Percentiles rank a stretch among this genome's conserved stretches.
Conservation (phyloP, 148 eudicot species). For the Chenopodium suecicum region DNA sequence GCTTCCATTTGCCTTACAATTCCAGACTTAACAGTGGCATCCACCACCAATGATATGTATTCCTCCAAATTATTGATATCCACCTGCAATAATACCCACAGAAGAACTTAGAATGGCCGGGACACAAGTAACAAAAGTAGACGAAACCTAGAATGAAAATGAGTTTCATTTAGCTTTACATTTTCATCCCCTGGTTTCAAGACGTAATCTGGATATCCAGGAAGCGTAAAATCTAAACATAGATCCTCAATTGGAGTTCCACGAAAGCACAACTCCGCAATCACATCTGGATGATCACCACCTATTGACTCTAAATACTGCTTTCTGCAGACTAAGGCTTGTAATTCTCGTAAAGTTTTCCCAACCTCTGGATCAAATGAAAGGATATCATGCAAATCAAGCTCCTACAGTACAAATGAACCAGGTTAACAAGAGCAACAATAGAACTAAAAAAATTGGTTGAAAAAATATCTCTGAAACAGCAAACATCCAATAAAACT, state of each 20-base stretch:
- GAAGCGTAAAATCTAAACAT: constrained; percentile 90
- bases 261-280: constrained; percentile 60
- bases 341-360: constrained; percentile 80
- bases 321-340: constrained; percentile 76
- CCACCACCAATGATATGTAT: constrained; percentile 76
- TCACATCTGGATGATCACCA: constrained; percentile 45
- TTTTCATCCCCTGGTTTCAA: constrained; percentile 66
- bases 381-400: constrained; percentile 91
- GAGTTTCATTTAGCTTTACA: constrained; percentile 36
- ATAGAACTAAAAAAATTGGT: not conserved
- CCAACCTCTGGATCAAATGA: constrained; percentile 89
- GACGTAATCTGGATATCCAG: constrained; percentile 85
- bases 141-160: not conserved
- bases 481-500: not conserved
- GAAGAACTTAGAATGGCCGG: not conserved
- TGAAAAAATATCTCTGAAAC: not conserved
- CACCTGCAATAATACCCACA: constrained; percentile 47
- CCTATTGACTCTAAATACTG: constrained; percentile 77
- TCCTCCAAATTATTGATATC: constrained; percentile 74
- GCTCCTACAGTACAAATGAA: constrained; percentile 61
- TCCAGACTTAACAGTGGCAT: constrained; percentile 88
- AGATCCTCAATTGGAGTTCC: constrained; percentile 84
- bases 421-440: not conserved
- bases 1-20: constrained; percentile 81
- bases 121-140: not conserved